phyloP scores from a whole-genome alignment of 148 eudicot species.

The Oxyria digyna region DNA sequence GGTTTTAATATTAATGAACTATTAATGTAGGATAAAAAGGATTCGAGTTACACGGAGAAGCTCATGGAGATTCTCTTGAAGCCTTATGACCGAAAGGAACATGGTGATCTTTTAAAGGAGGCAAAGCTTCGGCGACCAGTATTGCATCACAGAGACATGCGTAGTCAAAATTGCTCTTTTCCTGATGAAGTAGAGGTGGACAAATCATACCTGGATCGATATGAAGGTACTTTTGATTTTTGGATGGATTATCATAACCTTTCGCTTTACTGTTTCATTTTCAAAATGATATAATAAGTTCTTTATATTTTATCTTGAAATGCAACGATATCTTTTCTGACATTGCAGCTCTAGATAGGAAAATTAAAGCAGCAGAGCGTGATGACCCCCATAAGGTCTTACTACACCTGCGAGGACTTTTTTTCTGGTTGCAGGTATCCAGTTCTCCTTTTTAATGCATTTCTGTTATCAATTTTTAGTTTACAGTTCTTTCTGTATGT shows the following conservation, averaged over 20 bases:
- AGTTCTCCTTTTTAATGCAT: not conserved
- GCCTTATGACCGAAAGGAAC: not conserved
- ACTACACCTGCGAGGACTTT: not conserved
- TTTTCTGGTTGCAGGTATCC: not conserved
- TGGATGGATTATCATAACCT: not conserved
- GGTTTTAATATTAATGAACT: not conserved
- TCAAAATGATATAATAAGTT: not conserved
- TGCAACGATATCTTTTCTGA: not conserved
- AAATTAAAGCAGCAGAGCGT: not conserved
- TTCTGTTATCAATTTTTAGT: not conserved
- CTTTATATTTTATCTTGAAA: not conserved
- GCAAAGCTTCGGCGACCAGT: not conserved
- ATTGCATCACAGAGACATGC: not conserved
- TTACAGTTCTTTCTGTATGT: not conserved
- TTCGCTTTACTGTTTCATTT: not conserved
- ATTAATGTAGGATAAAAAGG: not conserved
- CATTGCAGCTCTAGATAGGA: not conserved
- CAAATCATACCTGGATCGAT: not conserved
- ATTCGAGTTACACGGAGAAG: not conserved
- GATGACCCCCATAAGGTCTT: not conserved
- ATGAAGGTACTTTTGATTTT: not conserved
- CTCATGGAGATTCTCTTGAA: not conserved
- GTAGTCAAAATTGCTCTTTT: not conserved
- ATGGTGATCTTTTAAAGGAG: not conserved
- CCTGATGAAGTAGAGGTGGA: not conserved